phyloP scores from a whole-genome alignment of 345 rosid genomes.

The Eucalyptus dawsonii region DNA sequence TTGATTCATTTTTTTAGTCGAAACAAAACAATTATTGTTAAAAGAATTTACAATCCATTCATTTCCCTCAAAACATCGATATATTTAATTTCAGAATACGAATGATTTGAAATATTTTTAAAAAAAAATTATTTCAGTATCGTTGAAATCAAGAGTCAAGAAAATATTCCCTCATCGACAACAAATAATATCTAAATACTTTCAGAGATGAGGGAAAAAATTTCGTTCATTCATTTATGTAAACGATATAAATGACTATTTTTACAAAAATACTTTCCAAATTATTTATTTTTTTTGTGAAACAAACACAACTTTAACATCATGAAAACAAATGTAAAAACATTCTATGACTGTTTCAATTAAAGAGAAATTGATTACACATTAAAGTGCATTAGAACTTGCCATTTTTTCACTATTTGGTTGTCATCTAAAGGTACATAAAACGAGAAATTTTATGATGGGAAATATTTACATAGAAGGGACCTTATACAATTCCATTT shows the following conservation, averaged over 20 bases:
- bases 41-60: too few species aligned
- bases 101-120: too few species aligned
- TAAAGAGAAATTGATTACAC: neutral
- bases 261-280: rapidly evolving
- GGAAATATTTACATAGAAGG: neutral
- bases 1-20: too few species aligned
- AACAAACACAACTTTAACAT: neutral
- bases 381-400: neutral
- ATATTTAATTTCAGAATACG: too few species aligned
- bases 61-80: too few species aligned
- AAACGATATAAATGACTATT: rapidly evolving
- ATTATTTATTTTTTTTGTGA: neutral
- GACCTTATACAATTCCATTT: neutral
- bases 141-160: too few species aligned
- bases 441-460: neutral
- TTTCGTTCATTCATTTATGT: rapidly evolving
- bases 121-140: too few species aligned
- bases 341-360: neutral
- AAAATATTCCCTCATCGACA: too few species aligned
- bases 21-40: too few species aligned
- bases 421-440: neutral
- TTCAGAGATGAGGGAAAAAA: too few species aligned
- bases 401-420: neutral
- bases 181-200: too few species aligned
- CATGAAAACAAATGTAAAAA: neutral